Conservation (phyloP, 1,284 basidiomycete genomes). For the Hemileccinum hortonii region DNA sequence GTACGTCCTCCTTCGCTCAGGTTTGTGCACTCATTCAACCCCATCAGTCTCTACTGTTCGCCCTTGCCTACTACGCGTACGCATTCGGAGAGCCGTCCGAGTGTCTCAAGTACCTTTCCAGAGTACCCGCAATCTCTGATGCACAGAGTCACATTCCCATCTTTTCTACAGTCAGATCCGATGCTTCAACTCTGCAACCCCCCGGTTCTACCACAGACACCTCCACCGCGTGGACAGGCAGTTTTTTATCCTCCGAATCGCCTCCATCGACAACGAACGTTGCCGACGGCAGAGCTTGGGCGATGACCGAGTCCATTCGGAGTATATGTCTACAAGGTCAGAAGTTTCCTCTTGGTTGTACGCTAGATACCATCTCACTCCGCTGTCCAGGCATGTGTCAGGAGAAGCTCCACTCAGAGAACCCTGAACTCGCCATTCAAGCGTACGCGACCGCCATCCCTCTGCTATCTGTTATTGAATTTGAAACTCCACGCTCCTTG, state of each 20-base stretch:
- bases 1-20: constrained; percentile 43
- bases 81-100: constrained; percentile 65
- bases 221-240: constrained; percentile 51
- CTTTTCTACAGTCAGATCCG: constrained; percentile 44
- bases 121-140: constrained; percentile 54
- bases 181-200: constrained; percentile 38
- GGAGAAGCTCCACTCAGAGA: constrained; percentile 49
- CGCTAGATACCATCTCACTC: neutral
- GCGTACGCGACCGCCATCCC: constrained; percentile 56
- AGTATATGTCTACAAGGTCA: constrained; percentile 70
- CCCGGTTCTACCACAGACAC: constrained; percentile 36
- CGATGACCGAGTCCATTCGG: constrained; percentile 60
- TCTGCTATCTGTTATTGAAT: constrained; percentile 50
- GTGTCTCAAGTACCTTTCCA: constrained; percentile 58
- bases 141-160: constrained; percentile 50
- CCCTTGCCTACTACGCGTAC: constrained; percentile 75
- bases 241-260: constrained; percentile 44
- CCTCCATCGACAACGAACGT: constrained; percentile 48
- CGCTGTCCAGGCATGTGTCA: constrained; percentile 46
- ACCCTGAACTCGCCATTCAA: constrained; percentile 48
- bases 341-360: constrained; percentile 6
- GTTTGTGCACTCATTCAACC: constrained; percentile 9
- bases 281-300: constrained; percentile 64
- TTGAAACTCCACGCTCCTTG: constrained; percentile 46
- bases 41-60: constrained; percentile 56